Percentiles rank a stretch among this genome's conserved stretches.
These are phyloP conservation scores for Mycena amicta DNA, from an alignment of 768 basidiomycete genomes.

Conservation along the genomic window DNA sequence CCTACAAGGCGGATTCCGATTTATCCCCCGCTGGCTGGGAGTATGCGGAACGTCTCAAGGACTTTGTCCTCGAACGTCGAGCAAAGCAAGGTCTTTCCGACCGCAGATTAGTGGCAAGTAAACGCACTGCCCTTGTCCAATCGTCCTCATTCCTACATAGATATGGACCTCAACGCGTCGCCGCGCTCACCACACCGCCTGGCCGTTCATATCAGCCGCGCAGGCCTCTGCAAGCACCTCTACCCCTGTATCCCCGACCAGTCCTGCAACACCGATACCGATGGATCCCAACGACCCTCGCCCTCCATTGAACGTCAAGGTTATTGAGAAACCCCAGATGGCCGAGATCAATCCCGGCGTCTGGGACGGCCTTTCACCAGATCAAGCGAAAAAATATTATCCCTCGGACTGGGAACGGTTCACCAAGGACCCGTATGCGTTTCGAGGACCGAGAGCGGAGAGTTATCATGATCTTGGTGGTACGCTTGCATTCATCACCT, in stretches of 20 bases:
- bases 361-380: constrained; percentile 93
- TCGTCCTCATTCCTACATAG: constrained; percentile 39
- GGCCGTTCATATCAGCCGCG: constrained; percentile 75
- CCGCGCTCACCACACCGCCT: constrained; percentile 92
- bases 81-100: constrained; percentile 71
- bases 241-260: constrained; percentile 6
- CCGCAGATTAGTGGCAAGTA: constrained; percentile 66
- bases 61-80: constrained; percentile 86
- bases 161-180: constrained; percentile 97
- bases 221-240: constrained; percentile 25
- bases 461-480: constrained; percentile 95
- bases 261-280: constrained; percentile 3
- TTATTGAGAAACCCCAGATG: constrained; percentile 96
- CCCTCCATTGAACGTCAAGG: constrained; percentile 61
- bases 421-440: constrained; percentile 89
- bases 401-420: constrained; percentile 95
- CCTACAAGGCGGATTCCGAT: constrained; percentile 98
- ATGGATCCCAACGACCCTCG: not conserved
- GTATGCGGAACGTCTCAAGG: constrained; percentile 86
- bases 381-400: constrained; percentile 87
- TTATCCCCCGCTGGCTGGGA: constrained; percentile 95
- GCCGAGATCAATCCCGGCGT: constrained; percentile 96
- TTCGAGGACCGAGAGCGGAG: constrained; percentile 90
- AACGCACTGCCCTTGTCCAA: not conserved
- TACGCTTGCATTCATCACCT: constrained; percentile 32